Base-by-base conservation (phyloP, 2,329 filamentous ascomycete species). In the Sporothrix globosa region DNA sequence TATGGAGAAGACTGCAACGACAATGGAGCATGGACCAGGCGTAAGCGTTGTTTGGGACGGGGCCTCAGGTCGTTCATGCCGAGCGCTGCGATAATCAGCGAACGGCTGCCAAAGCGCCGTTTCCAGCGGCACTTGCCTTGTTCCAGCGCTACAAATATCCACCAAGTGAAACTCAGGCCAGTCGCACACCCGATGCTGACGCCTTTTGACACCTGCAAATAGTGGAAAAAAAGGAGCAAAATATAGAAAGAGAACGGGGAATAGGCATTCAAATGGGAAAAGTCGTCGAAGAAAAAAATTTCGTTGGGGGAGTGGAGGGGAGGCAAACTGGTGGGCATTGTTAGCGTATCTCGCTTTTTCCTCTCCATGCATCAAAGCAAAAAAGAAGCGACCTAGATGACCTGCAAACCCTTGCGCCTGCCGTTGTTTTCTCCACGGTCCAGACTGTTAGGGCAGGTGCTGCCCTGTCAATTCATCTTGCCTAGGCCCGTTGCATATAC, bases 11-110 rank as follows among this genome's bases (percentile, higher is more conserved):
- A 9, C 34, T 34, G 34, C 34, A 34, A 34, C 34, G 34, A 34
- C 34, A 34, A 7, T 34, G 6, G 34, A 54, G 53, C 67, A 58
- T 53, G 67, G 50, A 68, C 67, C 67, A 68, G 66, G 52, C 21
- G 66, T 52, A 58, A 54, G 66, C 24, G n/a, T 39, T 54, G 65
- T 67, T n/a, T 67, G 65, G 50, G 65, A 54, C 63, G 63, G 63
- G 63, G 46, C 46, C 41, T 48, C 46, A 53, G 34, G 48, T 53
- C 48, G 63, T 67, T 27, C 30, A 67, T 67, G 63, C 63, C 63
- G 48, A 52, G 48, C 48, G 34, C 24, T 7, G 34, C 14, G 41
- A 34, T 17, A 27, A 17, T 9, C 46, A 34, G 21, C 39, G 21
- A 27, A 17, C 17, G 19, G 17, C 56, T 14, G 27, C 56, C 56